Base-by-base conservation (phyloP, 257 asterid species). In the Solanum clarkiae region DNA sequence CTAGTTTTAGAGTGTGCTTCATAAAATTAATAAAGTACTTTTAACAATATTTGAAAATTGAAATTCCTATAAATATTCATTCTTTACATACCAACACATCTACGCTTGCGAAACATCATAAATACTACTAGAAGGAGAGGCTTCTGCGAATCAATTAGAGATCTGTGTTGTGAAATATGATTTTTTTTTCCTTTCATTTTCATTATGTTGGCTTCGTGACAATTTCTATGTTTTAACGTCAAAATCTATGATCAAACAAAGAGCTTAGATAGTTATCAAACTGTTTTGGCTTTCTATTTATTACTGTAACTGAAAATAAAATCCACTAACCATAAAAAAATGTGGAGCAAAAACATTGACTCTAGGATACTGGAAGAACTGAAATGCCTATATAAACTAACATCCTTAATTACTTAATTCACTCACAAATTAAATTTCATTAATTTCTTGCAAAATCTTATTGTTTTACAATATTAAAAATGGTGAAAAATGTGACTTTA, bases 401-500 rank as follows among this genome's bases (percentile, higher is more conserved):
- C 5, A 63, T 24, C 24, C 18, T 63, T 36, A 5, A 36, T 36
- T 24, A 13, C 40, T 63, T 32, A 32, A 32, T 32, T 32, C 4
- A 32, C 36, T 63, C 18, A 63, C 70, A 63, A 63, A 24, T 36
- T 36, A 36, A 29, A 32, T 32, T 32, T 32, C 36, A 32, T 32
- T 32, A 63, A 63, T 24, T 63, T 0, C 42, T 63, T 12, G 1
- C 70, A 60, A 57, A 56, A 56, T 10, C 62, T 56, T 56, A 56
- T 56, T 17, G 0, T 7, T 56, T 17, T 55, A 17, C 22, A 55
- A 55, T 17, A 55, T 55, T 16, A 8, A 55, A 18, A 24, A 90
- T 88, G 92, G 88, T 86, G 44, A 91, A 87, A 36, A 87, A 85
- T 84, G 88, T 85, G 36, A 81, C 57, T 81, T 80, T 91, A 87